Conservation (phyloP, 495 filamentous ascomycete species). For the Sordaria brevicollis region DNA sequence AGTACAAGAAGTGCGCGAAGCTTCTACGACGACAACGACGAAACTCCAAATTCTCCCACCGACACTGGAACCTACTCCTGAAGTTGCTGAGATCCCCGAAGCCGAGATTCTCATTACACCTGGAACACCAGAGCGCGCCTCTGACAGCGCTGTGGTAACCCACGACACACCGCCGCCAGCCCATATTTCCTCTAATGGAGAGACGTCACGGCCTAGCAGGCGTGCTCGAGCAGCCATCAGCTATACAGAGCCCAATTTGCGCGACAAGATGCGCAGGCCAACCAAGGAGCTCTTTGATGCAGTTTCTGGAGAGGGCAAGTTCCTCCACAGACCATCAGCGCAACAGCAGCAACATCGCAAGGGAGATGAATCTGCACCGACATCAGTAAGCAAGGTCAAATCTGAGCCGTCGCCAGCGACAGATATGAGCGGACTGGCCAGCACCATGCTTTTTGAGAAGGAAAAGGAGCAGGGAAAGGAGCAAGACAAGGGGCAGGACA, state of each 20-base stretch:
- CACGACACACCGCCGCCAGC: conserved; percentile 46
- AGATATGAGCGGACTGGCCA: background rate
- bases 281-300: conserved; percentile 66
- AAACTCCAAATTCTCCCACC: conserved; percentile 18
- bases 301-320: conserved; percentile 46
- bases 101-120: conserved; percentile 20
- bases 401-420: background rate
- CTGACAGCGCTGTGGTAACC: conserved; percentile 14
- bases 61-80: conserved; percentile 3
- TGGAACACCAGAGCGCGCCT: conserved; percentile 20
- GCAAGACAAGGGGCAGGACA: conserved; percentile 19
- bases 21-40: background rate
- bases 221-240: conserved; percentile 59
- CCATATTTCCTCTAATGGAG: conserved; percentile 40
- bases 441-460: conserved; percentile 9
- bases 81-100: conserved; percentile 19
- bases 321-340: conserved; percentile 17
- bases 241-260: conserved; percentile 77
- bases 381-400: conserved; percentile 7
- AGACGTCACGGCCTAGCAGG: conserved; percentile 48
- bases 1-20: background rate
- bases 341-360: conserved; percentile 3
- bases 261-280: conserved; percentile 79
- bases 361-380: conserved; percentile 15
- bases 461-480: conserved; percentile 10